Base-by-base conservation (phyloP, 2,329 filamentous ascomycete species). In the Neofusicoccum umdonicola region DNA sequence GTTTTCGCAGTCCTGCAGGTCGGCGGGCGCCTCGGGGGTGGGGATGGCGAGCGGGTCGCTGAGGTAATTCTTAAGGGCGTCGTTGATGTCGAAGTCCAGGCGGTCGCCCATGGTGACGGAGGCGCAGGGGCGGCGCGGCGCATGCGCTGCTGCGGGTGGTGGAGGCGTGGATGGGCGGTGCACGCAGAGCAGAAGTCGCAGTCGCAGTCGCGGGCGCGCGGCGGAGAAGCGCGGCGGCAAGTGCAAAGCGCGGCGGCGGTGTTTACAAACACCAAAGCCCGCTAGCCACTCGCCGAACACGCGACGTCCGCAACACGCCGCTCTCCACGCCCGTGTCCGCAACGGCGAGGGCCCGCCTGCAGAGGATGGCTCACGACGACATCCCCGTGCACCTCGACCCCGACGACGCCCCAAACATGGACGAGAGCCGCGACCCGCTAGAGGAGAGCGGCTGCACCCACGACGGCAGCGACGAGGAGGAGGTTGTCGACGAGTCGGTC, bases 31-130 rank as follows among this genome's bases (percentile, higher is more conserved):
- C 77, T 98, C 94, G 48, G 91, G 89, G 2, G 93, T 97, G 7
- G 90, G 83, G 64, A 98, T 90, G 44, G 87, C 86, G 51, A 88
- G 83, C 8, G 95, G 94, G 77, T 98, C 94, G 80, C 92, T 96
- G 86, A 97, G 91, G 80, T 97, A 99, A 77, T 92, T 87, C 84
- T 97, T 97, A 78, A 98, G 90, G 69, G 93, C 92, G 82, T 97
- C 90, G 78, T 97, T 97, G 79, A 99, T 92, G 78, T 98, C 92
- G 81, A 99, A 99, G 74, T 89, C 86, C 76, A 93, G 86, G 68
- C 79, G 81, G 69, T 83, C 81, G 71, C 84, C 84, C 82, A 90
- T 90, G 73, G 83, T 90, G 88, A 74, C 69, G 70, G 68, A 42
- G 61, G 66, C 52, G 44, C 11, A 35, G 45, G 41, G 50, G 62